A percentile compares a stretch with the other conserved stretches of the same genome.
phyloP scores from a whole-genome alignment of 192 early-diverging fungal genomes.

The Rhizoclosmatium sp. region DNA sequence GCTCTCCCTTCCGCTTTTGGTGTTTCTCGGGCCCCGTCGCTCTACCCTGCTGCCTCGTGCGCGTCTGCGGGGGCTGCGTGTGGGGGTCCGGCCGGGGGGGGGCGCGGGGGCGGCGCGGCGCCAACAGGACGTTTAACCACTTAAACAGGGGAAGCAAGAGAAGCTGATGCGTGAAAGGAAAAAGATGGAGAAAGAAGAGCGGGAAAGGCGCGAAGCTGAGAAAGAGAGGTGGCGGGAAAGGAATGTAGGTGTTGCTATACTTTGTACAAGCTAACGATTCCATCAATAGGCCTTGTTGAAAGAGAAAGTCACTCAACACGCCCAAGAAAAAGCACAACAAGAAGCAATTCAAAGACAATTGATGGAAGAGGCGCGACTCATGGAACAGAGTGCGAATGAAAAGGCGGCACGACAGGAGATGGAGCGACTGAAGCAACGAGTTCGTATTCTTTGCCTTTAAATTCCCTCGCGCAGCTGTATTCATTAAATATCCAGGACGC shows the following conservation, averaged over 20 bases:
- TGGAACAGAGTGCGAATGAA: background rate
- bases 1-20: no score
- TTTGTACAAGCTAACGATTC: background rate
- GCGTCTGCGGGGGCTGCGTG: no score
- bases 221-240: constrained; percentile 11
- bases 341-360: constrained; percentile 24
- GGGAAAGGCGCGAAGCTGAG: background rate
- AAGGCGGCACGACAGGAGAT: constrained; percentile 11
- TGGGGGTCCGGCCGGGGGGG: no score
- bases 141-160: constrained; percentile 27
- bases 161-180: background rate
- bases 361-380: background rate
- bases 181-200: constrained; percentile 2
- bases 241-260: background rate
- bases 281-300: constrained; percentile 3
- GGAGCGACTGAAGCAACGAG: constrained; percentile 20
- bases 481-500: constrained; percentile 4
- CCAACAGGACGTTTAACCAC: background rate
- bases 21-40: no score
- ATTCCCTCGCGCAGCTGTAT: background rate
- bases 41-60: no score
- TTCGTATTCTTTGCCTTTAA: background rate
- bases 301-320: constrained; percentile 4
- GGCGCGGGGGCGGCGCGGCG: no score
- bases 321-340: constrained; percentile 7